Percentiles rank a stretch among this genome's conserved stretches.
Evolutionary conservation across 176 grass and related monocot species (phyloP).

Genomic region (Hyparrhenia diplandra): DNA sequence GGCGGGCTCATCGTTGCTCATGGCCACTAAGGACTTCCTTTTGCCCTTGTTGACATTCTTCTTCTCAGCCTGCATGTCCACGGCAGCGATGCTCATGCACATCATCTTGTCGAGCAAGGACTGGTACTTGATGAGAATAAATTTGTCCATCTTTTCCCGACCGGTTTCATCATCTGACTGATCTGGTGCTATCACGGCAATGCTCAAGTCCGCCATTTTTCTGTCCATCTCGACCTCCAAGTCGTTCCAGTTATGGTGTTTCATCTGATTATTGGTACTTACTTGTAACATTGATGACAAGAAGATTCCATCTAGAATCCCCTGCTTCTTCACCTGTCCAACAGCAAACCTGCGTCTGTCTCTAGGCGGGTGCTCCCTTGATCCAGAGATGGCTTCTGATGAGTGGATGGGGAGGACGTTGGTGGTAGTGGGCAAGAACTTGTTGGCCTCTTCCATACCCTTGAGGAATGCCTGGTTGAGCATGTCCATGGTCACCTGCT

Average conservation of each 20-base stretch:
- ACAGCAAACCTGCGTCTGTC: too few species aligned
- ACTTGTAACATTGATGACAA: too few species aligned
- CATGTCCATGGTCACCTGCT: not conserved
- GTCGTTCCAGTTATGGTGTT: too few species aligned
- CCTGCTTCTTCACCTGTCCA: too few species aligned
- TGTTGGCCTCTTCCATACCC: constrained; percentile 45
- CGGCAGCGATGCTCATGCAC: not conserved
- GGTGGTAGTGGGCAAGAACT: constrained; percentile 38
- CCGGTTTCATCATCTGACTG: not conserved
- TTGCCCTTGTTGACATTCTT: not conserved
- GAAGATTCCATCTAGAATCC: too few species aligned
- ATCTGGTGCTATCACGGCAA: not conserved
- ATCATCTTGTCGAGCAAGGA: too few species aligned
- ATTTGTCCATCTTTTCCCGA: not conserved
- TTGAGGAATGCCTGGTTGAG: constrained; percentile 22
- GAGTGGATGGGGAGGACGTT: not conserved
- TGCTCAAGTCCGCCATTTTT: not conserved
- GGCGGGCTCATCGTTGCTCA: constrained; percentile 23
- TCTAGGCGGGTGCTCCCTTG: too few species aligned
- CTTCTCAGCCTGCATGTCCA: not conserved
- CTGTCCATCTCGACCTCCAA: constrained; percentile 38
- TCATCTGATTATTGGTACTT: too few species aligned
- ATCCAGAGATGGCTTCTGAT: too few species aligned
- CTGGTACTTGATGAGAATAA: too few species aligned
- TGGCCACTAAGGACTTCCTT: not conserved